Conservation (phyloP, 1,139 yeast genomes). For the Pichia sp. region DNA sequence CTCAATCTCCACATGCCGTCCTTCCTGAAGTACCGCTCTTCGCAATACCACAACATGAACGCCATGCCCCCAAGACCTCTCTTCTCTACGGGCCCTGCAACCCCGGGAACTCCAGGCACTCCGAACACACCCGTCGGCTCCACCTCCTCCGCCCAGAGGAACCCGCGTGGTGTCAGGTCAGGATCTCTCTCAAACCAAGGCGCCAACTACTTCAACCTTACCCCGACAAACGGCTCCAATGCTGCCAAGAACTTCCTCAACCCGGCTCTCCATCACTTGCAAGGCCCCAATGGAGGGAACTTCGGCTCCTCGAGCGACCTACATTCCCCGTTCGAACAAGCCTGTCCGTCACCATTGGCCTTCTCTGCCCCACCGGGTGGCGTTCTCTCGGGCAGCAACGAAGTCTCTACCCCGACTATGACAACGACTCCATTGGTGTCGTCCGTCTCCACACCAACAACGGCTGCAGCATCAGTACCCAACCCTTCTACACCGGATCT, state of each 20-base stretch:
- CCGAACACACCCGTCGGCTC: conserved; percentile 3
- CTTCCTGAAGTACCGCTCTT: neutral
- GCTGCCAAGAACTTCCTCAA: neutral
- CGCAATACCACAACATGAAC: neutral
- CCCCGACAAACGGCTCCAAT: neutral
- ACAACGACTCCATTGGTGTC: neutral
- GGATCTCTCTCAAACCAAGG: neutral
- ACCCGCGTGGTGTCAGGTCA: conserved; percentile 8
- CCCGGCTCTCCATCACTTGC: neutral
- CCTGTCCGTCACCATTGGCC: conserved; percentile 17
- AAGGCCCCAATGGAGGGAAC: neutral
- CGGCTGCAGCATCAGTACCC: conserved; percentile 13
- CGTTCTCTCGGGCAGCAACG: neutral
- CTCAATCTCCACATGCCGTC: conserved; percentile 13
- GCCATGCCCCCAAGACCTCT: conserved; percentile 9
- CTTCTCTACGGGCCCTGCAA: conserved; percentile 9
- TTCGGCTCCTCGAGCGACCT: neutral
- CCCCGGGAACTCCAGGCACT: conserved; percentile 11
- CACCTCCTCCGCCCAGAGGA: conserved; percentile 2
- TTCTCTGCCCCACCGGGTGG: neutral
- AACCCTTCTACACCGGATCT: conserved; percentile 18
- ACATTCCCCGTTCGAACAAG: conserved; percentile 14
- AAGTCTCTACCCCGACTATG: neutral
- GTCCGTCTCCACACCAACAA: neutral
- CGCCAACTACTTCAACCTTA: conserved; percentile 22